Base-by-base conservation (phyloP, 2,329 filamentous ascomycete genomes). In the Calonectria henricotiae region DNA sequence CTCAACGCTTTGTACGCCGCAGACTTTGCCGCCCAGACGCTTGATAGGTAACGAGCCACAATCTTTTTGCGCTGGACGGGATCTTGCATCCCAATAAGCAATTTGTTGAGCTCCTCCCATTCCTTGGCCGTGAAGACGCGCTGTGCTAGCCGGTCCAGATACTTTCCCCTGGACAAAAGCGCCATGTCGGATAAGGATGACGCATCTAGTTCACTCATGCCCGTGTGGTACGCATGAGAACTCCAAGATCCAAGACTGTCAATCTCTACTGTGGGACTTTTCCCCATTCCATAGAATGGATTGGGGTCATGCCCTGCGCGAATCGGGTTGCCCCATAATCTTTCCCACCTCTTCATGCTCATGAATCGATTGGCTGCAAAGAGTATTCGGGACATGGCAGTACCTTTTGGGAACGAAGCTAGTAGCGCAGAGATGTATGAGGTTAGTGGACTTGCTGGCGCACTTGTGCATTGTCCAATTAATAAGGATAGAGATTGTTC, bases 301-400 rank as follows among this genome's bases (percentile, higher is more conserved):
- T 77, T 77, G 0, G 76, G 73, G 7, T 77, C 76, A 39, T 77
- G 76, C 0, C 76, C 75, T 1, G 75, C 76, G 0, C 74, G 62
- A 1, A 77, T 77, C 0, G 76, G 76, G 20, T 77, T 77, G 1
- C 71, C 74, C 76, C 76, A 77, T 0, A 77, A 12, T 0, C 73
- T 67, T 4, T 77, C 73, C 3, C 74, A 71, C 1, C 39, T 32
- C 13, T 75, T 75, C 37, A 70, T 72, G 0, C 72, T 67, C 0
- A 75, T 13, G 0, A 77, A 7, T 0, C n/a, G 58, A 2, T 75
- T 76, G 0, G 76, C 17, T 0, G 35, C 2, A 0, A 69, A 67
- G 0, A 75, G 54, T 1, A 71, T 3, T 0, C 74, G 65, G 0
- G 71, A 71, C 72, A 76, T 71, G 3, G 71, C 43, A 0, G 76